Evolutionary conservation across 2,329 filamentous ascomycete genomes (phyloP), one percentile per base, ranked within the genome.

Genomic region (Periconia digitata): DNA sequence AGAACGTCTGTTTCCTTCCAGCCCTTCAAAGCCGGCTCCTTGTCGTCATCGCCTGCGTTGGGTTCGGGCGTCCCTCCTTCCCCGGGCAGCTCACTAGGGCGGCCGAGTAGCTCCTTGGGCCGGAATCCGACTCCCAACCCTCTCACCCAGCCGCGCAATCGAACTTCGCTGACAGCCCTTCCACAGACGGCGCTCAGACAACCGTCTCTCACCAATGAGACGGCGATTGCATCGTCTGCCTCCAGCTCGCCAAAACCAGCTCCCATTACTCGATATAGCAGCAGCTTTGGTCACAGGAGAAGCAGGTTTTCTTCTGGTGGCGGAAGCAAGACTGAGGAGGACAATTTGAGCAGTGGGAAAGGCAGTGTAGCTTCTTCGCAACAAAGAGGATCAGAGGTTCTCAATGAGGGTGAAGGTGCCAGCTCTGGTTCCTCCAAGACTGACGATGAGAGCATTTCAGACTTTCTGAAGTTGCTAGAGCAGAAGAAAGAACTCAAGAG

Each of bases 11-110:
- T 96, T 18, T 95, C 90, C 0, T 96, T 96, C 62, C 90, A 95
- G 60, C 92, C 92, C 5, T 99, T 99, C 77, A 99, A 99, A 72
- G 90, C 92, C 13, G 92, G 92, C 10, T 95, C 92, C 1, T 77
- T 97, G n/a, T 95, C 92, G 2, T 90, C 89, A 3, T 96, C 92
- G 4, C 92, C 92, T 16, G 77, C 80, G n/a, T 72, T 76, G 23
- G 72, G 64, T n/a, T 53, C 76, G 4, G 74, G 77, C 35, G 73
- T 79, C 35, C 76, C 76, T n/a, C 73, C 74, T 6, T 84, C 80
- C 7, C 81, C 81, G 23, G 75, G 79, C 51, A 78, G 73, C 20
- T 75, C 74, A 2, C 58, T 76, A 20, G 70, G 72, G 44, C 53
- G 62, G n/a, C 49, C 53, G 16, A 46, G 56, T 17, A 56, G 58